Evolutionary conservation across 257 asterid species (phyloP).

Genomic region (Solanum pimpinellifolium): DNA sequence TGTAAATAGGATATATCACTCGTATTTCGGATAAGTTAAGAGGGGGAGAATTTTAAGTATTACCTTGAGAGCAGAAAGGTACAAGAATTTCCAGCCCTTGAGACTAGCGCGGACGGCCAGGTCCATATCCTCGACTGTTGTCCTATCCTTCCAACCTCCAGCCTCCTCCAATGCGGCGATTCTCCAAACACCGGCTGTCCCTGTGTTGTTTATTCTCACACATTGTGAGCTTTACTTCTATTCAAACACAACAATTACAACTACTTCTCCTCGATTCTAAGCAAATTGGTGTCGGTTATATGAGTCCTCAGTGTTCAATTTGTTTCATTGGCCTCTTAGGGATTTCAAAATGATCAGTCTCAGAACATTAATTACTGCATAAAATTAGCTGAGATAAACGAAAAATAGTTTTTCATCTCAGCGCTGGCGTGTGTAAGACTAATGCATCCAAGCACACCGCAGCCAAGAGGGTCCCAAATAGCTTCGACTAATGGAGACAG

Average conservation of each 20-base stretch:
- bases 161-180: slow-evolving; percentile 26
- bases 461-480: background rate
- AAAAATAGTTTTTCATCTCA: background rate
- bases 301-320: background rate
- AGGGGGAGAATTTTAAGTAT: background rate
- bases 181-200: slow-evolving; percentile 41
- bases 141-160: slow-evolving; percentile 37
- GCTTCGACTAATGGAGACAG: background rate
- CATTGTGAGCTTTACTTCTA: background rate
- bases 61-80: slow-evolving; percentile 23
- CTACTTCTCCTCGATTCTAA: background rate
- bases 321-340: background rate
- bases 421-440: background rate
- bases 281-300: background rate
- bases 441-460: background rate
- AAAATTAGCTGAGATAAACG: background rate
- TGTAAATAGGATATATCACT: background rate
- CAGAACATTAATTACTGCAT: background rate
- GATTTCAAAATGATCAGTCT: background rate
- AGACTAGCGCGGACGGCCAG: slow-evolving; percentile 34
- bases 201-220: background rate
- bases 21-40: background rate
- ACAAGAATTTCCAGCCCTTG: slow-evolving; percentile 35
- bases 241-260: background rate
- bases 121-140: slow-evolving; percentile 39